Conservation (phyloP, 345 rosid species). For the Firmiana major region DNA sequence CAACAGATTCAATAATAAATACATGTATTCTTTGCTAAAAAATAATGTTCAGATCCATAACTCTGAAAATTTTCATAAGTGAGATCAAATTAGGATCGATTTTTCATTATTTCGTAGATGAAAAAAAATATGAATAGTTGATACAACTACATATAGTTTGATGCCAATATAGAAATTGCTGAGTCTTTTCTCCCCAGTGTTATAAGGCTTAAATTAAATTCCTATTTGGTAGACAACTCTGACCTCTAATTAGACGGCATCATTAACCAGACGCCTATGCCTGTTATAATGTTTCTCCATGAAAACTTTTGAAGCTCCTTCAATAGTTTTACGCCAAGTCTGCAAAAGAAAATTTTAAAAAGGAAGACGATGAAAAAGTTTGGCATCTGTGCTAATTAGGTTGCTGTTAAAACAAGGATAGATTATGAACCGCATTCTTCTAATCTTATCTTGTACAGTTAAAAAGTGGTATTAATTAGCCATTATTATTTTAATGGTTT, state of each 20-base stretch:
- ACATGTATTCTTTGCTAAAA: too few species aligned
- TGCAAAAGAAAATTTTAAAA: slow-evolving; percentile 13
- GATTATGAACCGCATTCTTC: not conserved
- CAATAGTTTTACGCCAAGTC: slow-evolving; percentile 89
- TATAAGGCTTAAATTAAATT: not conserved
- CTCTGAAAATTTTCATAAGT: not conserved
- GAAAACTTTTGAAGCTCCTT: slow-evolving; percentile 73
- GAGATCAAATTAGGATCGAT: not conserved
- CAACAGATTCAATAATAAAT: too few species aligned
- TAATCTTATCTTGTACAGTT: not conserved
- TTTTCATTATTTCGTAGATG: not conserved
- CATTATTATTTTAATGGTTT: not conserved
- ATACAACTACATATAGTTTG: not conserved
- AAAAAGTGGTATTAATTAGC: not conserved
- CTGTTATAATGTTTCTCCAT: slow-evolving; percentile 75
- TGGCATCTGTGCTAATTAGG: not conserved
- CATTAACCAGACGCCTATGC: slow-evolving; percentile 73
- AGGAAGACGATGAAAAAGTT: not conserved
- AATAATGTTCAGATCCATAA: too few species aligned
- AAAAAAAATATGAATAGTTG: not conserved
- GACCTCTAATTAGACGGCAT: slow-evolving; percentile 29
- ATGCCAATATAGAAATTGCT: not conserved
- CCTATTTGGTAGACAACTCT: too few species aligned
- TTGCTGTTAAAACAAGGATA: not conserved
- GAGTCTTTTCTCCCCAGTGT: not conserved